Evolutionary conservation across 2,329 filamentous ascomycete species (phyloP).

Genomic region (Diaporthe citrichinensis): DNA sequence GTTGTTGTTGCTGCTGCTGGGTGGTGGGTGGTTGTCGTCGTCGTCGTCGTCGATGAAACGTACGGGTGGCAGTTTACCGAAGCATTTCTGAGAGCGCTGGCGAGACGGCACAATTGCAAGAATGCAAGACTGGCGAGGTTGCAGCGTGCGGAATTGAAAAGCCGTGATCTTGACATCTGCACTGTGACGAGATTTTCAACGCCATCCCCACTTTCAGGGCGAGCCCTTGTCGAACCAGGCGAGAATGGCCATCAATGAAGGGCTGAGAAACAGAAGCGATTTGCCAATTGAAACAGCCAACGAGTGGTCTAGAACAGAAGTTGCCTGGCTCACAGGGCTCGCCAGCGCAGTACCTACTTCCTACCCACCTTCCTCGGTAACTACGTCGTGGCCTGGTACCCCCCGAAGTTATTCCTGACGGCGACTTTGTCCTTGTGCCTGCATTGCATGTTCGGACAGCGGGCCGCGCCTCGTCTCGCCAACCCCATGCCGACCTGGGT

Average conservation of each 20-base stretch:
- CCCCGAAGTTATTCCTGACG: conserved; percentile 2
- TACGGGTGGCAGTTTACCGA: background rate
- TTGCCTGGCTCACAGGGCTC: conserved; percentile 20
- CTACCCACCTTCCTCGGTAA: background rate
- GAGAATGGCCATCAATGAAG: conserved; percentile 31
- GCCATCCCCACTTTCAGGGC: conserved; percentile 33
- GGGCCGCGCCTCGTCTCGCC: conserved; percentile 26
- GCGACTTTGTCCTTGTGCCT: conserved; percentile 18
- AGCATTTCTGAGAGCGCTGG: background rate
- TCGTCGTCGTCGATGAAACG: background rate
- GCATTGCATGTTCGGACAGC: conserved; percentile 26
- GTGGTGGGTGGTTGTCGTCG: background rate
- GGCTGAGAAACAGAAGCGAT: conserved; percentile 24
- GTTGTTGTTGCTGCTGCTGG: background rate
- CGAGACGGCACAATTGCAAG: background rate
- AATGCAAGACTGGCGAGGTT: background rate
- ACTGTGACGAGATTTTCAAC: conserved; percentile 35
- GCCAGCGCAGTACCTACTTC: background rate
- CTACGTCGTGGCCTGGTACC: background rate
- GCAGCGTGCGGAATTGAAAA: background rate
- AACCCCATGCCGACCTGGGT: background rate
- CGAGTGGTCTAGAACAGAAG: conserved; percentile 33
- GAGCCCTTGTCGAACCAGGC: conserved; percentile 14
- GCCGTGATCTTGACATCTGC: conserved; percentile 13
- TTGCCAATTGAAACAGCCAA: conserved; percentile 22